phyloP scores from a whole-genome alignment of 2,329 filamentous ascomycete genomes.

The Trichoderma lentiforme region DNA sequence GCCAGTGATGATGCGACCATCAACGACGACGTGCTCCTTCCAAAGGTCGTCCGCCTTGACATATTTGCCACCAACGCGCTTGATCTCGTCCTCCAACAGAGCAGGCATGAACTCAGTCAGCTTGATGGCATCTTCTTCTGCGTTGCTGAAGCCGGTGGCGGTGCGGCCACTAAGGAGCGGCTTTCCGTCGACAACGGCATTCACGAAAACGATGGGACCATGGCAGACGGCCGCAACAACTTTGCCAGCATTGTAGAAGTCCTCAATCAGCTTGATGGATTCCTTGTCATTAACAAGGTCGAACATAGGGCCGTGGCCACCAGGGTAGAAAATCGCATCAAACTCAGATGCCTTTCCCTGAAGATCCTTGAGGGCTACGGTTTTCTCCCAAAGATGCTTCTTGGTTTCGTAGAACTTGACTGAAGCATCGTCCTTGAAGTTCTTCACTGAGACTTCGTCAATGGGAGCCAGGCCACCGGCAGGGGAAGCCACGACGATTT shows the following conservation, averaged over 20 bases:
- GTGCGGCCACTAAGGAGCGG: background rate
- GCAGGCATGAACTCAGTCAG: background rate
- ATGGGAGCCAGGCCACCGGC: slow-evolving; percentile 59
- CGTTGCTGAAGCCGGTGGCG: slow-evolving; percentile 58
- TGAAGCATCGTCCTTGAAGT: slow-evolving; percentile 53
- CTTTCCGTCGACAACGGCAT: background rate
- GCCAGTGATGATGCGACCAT: slow-evolving; percentile 48
- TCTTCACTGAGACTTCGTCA: slow-evolving; percentile 55
- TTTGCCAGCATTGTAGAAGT: background rate
- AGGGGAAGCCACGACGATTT: slow-evolving; percentile 59
- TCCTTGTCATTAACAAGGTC: background rate
- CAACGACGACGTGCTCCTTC: slow-evolving; percentile 42
- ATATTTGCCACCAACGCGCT: slow-evolving; percentile 46
- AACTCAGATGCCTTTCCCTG: background rate
- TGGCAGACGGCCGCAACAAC: background rate
- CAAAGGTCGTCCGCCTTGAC: slow-evolving; percentile 48
- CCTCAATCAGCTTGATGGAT: background rate
- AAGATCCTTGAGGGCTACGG: background rate
- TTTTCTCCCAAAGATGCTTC: slow-evolving; percentile 26
- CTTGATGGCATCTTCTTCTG: slow-evolving; percentile 41
- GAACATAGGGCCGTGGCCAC: background rate
- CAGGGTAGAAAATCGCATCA: background rate
- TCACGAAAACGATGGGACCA: background rate
- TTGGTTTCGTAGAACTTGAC: slow-evolving; percentile 54
- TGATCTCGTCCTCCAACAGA: slow-evolving; percentile 48